A percentile compares a stretch with the other conserved stretches of the same genome.
phyloP scores from a whole-genome alignment of 2,329 filamentous ascomycete species.

The Aspergillus udagawae region DNA sequence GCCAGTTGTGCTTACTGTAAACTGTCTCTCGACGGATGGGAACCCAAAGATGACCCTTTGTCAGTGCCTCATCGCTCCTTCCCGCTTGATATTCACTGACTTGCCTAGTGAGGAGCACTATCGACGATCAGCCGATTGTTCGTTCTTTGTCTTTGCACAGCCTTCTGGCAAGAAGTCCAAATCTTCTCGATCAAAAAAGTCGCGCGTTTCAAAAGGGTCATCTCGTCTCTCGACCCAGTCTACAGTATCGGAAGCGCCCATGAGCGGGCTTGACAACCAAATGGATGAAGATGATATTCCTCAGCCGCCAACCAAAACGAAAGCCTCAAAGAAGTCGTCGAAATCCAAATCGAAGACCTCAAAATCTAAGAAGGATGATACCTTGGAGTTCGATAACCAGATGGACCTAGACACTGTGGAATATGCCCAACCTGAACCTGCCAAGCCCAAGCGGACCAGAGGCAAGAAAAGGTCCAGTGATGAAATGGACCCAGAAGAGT shows the following conservation, averaged over 20 bases:
- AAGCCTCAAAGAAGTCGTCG: constrained; percentile 46
- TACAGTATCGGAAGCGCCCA: constrained; percentile 43
- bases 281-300: constrained; percentile 57
- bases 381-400: constrained; percentile 42
- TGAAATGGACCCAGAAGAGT: constrained; percentile 40
- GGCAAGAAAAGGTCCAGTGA: constrained; percentile 64
- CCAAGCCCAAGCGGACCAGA: constrained; percentile 35
- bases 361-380: constrained; percentile 37
- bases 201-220: constrained; percentile 63
- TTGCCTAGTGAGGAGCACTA: constrained; percentile 73
- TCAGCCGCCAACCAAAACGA: constrained; percentile 47
- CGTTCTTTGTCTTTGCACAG: constrained; percentile 70
- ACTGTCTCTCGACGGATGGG: constrained; percentile 89
- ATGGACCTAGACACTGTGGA: constrained; percentile 28
- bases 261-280: constrained; percentile 46
- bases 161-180: constrained; percentile 52
- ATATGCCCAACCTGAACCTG: constrained; percentile 23
- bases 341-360: constrained; percentile 33
- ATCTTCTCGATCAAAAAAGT: constrained; percentile 53
- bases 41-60: constrained; percentile 84
- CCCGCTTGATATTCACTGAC: constrained; percentile 11
- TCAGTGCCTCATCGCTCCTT: constrained; percentile 45
- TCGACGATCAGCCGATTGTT: constrained; percentile 71
- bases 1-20: constrained; percentile 89
- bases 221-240: constrained; percentile 60